Percentiles rank a stretch among this genome's conserved stretches.
Evolutionary conservation across 2,329 filamentous ascomycete genomes (phyloP).

Genomic region (Lithohypha guttulata): DNA sequence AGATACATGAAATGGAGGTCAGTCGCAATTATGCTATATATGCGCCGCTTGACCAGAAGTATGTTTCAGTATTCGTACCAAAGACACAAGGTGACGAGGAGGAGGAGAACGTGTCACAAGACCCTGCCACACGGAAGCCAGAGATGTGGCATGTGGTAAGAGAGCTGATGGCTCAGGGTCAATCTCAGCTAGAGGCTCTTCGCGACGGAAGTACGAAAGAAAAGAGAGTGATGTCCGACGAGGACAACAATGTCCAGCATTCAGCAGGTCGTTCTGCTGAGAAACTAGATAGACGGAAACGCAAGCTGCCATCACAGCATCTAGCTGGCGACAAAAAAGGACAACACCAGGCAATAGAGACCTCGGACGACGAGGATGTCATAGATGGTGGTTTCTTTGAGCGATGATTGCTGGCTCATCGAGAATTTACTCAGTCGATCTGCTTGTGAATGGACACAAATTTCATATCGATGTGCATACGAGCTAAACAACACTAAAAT

Average conservation of each 20-base stretch:
- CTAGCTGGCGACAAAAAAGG: slow-evolving; percentile 9
- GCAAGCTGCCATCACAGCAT: background rate
- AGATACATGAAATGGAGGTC: slow-evolving; percentile 39
- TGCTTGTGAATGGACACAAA: no score
- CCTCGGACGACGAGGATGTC: slow-evolving; percentile 12
- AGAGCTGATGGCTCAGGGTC: slow-evolving; percentile 32
- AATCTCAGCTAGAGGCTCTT: slow-evolving; percentile 29
- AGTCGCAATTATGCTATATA: slow-evolving; percentile 55
- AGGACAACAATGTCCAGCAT: background rate
- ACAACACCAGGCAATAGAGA: background rate
- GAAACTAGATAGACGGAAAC: background rate
- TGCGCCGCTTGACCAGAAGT: slow-evolving; percentile 49
- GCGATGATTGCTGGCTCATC: no score
- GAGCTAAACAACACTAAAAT: no score
- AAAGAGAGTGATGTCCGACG: background rate
- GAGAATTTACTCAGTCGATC: no score
- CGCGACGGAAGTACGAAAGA: slow-evolving; percentile 28
- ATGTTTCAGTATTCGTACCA: slow-evolving; percentile 43
- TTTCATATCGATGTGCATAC: no score
- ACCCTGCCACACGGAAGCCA: slow-evolving; percentile 24
- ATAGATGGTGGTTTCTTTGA: slow-evolving; percentile 24
- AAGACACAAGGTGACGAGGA: slow-evolving; percentile 22
- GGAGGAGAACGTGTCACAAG: slow-evolving; percentile 11
- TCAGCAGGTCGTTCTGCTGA: background rate
- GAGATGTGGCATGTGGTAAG: slow-evolving; percentile 37